phyloP scores from a whole-genome alignment of 805 yeast species.

The Candida tammaniensis region DNA sequence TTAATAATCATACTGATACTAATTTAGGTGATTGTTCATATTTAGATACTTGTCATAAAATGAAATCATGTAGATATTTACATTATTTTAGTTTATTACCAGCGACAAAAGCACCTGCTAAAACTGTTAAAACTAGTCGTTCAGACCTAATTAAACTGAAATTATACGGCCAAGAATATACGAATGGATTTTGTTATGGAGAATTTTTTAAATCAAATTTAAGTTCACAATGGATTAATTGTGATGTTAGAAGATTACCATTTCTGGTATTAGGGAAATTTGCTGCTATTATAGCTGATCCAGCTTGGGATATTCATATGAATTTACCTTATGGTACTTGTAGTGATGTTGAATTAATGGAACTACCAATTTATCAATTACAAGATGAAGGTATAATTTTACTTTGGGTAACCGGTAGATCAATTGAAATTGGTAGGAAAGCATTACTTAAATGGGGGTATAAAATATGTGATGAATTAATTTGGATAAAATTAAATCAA shows the following conservation, averaged over 20 bases:
- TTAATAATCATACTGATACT: conserved; percentile 57
- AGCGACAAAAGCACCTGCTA: conserved; percentile 1
- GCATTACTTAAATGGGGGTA: conserved; percentile 85
- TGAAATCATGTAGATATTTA: conserved; percentile 72
- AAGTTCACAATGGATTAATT: conserved; percentile 83
- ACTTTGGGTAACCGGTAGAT: conserved; percentile 94
- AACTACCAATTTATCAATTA: conserved; percentile 61
- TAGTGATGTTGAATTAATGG: conserved; percentile 69
- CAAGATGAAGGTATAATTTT: conserved; percentile 84
- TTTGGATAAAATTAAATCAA: conserved; percentile 92
- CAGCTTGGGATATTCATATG: conserved; percentile 97
- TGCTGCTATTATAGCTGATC: conserved; percentile 84
- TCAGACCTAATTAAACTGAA: not conserved
- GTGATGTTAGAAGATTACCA: conserved; percentile 77
- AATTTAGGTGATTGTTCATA: conserved; percentile 88
- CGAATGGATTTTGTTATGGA: conserved; percentile 47
- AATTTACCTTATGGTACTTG: conserved; percentile 74
- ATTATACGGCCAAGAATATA: conserved; percentile 33
- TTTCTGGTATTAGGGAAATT: conserved; percentile 72
- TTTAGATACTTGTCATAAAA: conserved; percentile 88
- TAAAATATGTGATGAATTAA: conserved; percentile 67
- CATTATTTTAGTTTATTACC: conserved; percentile 66
- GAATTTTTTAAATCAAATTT: conserved; percentile 29
- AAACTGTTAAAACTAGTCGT: conserved; percentile 10
- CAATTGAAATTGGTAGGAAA: conserved; percentile 82